Conservation (phyloP, 352 stramenopile species). For the Thalassiosira oceanica region DNA sequence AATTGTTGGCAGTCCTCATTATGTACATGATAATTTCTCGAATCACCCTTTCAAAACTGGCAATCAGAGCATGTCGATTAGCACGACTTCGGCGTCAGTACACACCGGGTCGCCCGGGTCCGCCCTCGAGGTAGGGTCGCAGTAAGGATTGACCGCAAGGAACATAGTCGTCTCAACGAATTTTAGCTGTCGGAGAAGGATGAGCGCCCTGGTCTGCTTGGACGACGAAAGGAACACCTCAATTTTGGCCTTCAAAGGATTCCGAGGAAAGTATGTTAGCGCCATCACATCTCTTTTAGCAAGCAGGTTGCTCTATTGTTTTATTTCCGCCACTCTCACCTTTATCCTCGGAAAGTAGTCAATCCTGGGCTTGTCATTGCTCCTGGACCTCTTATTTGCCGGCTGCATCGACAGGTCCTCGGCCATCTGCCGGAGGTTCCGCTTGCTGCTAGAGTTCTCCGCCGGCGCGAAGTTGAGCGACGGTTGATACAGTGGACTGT, state of each 20-base stretch:
- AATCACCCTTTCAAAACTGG: slow-evolving; percentile 2
- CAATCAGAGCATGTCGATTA: slow-evolving; percentile 71
- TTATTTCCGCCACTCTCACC: slow-evolving; percentile 39
- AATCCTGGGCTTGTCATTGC: slow-evolving; percentile 65
- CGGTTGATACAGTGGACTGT: no score
- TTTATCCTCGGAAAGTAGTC: slow-evolving; percentile 71
- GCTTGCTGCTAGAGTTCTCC: slow-evolving; percentile 36
- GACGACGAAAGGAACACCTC: slow-evolving; percentile 57
- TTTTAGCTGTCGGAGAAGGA: slow-evolving; percentile 71
- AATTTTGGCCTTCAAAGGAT: slow-evolving; percentile 55
- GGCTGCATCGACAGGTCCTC: slow-evolving; percentile 43
- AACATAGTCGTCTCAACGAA: slow-evolving; percentile 75
- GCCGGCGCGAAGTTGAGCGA: slow-evolving; percentile 25
- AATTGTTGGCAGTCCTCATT: no score
- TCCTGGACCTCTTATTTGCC: slow-evolving; percentile 68
- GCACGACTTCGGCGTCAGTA: slow-evolving; percentile 71
- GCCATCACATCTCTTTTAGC: no score
- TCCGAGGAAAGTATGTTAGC: no score
- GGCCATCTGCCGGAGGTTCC: no score
- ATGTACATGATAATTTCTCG: no score
- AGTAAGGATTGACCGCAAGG: slow-evolving; percentile 58
- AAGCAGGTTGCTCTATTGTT: no score
- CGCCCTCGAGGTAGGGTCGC: slow-evolving; percentile 27
- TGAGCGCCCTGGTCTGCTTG: slow-evolving; percentile 56
- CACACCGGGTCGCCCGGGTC: slow-evolving; percentile 32